Base-by-base conservation (phyloP, 106 monocot species). In the Dioscorea alata region DNA sequence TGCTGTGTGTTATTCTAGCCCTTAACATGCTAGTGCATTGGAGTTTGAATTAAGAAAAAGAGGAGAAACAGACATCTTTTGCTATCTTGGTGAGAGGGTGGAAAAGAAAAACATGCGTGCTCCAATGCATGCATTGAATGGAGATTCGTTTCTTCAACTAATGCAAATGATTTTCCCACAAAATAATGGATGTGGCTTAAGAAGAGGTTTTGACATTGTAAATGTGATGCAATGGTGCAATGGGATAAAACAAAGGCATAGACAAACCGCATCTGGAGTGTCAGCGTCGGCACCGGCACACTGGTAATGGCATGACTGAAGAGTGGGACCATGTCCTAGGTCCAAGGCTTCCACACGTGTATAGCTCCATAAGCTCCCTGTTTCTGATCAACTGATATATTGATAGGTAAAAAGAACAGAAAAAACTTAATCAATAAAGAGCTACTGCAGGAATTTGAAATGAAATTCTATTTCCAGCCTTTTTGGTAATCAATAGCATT, bases 61-160 rank as follows among this genome's bases (percentile, higher is more conserved):
- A 22, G 25, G 56, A 57, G 66, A 74, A 74, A 74, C 74, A 74
- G 15, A 67, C 67, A 67, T 75, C 75, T 68, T 75, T 68, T 14
- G 60, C 61, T 57, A 63, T 28, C 61, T 54, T 76, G 31, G 25
- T 24, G 70, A 65, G 66, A 65, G 66, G 56, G 65, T 2, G 65
- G n/a, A 65, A 67, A 61, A n/a, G 9, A 50, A 68, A 68, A 60
- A 68, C 61, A 68, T 61, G 51, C 48, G 59, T 51, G 34, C 68
- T 68, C 28, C 75, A 48, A 75, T 68, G 68, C 33, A 15, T 50
- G 61, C 75, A 69, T 68, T 75, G 6, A 75, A 75, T 75, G 75
- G 51, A 66, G 66, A 67, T 75, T 66, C 66, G 50, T 50, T 66
- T 49, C 61, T 50, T 17, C 50, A 15, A 33, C 60, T 24, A 49